Conservation (phyloP, 495 filamentous ascomycete species). For the Apiosordaria backusii region DNA sequence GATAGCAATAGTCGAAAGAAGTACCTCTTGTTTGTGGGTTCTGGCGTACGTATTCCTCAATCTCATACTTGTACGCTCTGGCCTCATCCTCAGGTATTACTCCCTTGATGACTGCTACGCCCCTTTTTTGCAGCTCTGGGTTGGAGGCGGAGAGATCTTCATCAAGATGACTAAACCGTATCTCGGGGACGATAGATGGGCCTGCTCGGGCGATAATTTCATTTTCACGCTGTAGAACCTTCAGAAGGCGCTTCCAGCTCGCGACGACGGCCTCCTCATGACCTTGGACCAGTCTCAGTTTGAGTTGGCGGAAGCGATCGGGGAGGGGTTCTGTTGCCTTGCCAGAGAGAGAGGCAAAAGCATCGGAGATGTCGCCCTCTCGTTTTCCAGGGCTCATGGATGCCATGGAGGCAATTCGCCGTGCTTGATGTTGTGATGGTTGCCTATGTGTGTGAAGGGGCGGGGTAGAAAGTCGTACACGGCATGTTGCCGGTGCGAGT, state of each 20-base stretch:
- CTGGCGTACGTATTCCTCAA: slow-evolving; percentile 57
- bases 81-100: slow-evolving; percentile 60
- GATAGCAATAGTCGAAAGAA: slow-evolving; percentile 19
- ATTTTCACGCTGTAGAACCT: slow-evolving; percentile 51
- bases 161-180: slow-evolving; percentile 55
- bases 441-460: not conserved
- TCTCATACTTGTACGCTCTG: slow-evolving; percentile 53
- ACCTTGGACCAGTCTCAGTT: slow-evolving; percentile 57
- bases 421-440: not conserved
- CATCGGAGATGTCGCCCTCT: slow-evolving; percentile 75
- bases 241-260: slow-evolving; percentile 70
- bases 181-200: slow-evolving; percentile 52
- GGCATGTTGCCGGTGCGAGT: not conserved
- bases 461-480: not conserved
- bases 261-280: slow-evolving; percentile 58
- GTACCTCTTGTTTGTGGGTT: slow-evolving; percentile 57
- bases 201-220: slow-evolving; percentile 40
- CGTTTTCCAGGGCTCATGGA: slow-evolving; percentile 31
- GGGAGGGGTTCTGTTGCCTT: slow-evolving; percentile 61
- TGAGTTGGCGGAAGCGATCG: slow-evolving; percentile 72
- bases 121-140: slow-evolving; percentile 56
- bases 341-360: slow-evolving; percentile 78
- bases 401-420: slow-evolving; percentile 19
- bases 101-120: slow-evolving; percentile 59
- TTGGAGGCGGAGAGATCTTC: slow-evolving; percentile 41